Conservation (phyloP, 331 rosid species). For the Quercus lobata region DNA sequence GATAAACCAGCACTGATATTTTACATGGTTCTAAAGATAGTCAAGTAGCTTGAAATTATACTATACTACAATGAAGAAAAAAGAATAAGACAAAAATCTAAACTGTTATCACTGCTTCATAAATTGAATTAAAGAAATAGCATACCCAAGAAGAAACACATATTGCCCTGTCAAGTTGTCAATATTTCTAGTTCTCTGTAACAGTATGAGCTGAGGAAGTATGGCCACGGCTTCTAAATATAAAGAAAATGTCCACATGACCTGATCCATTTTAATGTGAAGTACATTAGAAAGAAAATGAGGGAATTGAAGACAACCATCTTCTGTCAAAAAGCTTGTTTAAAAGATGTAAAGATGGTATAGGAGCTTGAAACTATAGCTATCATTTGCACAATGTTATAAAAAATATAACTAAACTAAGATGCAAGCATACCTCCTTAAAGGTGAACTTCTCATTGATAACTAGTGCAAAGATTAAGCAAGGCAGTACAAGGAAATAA, state of each 20-base stretch:
- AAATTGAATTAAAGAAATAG: background rate
- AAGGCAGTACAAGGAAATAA: slow-evolving; percentile 62
- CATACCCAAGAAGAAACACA: slow-evolving; percentile 83
- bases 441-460: slow-evolving; percentile 75
- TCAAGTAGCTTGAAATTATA: background rate
- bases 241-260: slow-evolving; percentile 88
- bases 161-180: slow-evolving; percentile 95
- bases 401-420: background rate
- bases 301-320: background rate
- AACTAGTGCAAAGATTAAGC: slow-evolving; percentile 64
- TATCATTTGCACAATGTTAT: background rate
- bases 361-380: background rate
- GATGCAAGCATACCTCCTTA: slow-evolving; percentile 49
- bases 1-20: background rate
- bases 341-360: slow-evolving; percentile 1
- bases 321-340: background rate
- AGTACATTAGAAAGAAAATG: background rate
- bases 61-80: background rate
- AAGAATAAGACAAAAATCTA: background rate
- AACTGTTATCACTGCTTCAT: background rate
- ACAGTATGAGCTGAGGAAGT: slow-evolving; percentile 80
- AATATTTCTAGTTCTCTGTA: slow-evolving; percentile 89
- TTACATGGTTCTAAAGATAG: background rate
- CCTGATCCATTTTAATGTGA: slow-evolving; percentile 30
- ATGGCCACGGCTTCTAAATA: slow-evolving; percentile 93